Evolutionary conservation across 1,139 yeast species (phyloP).

Genomic region (Yamadazyma siamensis): DNA sequence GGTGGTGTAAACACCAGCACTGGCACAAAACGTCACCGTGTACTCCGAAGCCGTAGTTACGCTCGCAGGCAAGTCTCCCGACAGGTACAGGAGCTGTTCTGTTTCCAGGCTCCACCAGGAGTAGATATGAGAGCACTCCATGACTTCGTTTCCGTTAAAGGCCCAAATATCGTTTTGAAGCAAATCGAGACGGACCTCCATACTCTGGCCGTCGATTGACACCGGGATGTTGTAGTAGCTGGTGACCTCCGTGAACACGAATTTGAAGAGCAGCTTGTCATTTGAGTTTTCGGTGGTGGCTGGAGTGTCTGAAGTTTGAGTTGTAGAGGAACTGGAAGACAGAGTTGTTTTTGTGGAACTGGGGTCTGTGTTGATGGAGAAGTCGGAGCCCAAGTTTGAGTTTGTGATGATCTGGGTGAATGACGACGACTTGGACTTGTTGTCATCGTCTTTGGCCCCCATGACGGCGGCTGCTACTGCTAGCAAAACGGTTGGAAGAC

Average conservation of each 20-base stretch:
- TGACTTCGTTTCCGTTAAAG: constrained; percentile 22
- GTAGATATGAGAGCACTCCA: constrained; percentile 21
- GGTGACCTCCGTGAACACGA: constrained; percentile 17
- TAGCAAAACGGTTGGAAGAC: not conserved
- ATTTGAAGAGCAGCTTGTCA: constrained; percentile 18
- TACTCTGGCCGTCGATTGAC: constrained; percentile 8
- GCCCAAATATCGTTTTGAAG: constrained; percentile 39
- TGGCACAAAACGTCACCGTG: constrained; percentile 25
- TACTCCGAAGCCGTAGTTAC: constrained; percentile 19
- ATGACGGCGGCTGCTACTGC: constrained; percentile 1
- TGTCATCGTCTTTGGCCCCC: not conserved
- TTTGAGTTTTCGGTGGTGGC: constrained; percentile 15
- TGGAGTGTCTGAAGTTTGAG: constrained; percentile 9
- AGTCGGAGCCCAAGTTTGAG: constrained; percentile 13
- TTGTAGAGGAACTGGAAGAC: constrained; percentile 2
- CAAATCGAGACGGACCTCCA: constrained; percentile 28
- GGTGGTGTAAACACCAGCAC: constrained; percentile 22
- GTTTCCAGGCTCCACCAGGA: constrained; percentile 15
- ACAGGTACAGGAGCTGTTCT: not conserved
- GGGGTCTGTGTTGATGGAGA: constrained; percentile 12
- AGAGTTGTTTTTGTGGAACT: constrained; percentile 5
- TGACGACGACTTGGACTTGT: constrained; percentile 1
- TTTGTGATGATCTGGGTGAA: constrained; percentile 13
- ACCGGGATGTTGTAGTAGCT: constrained; percentile 17
- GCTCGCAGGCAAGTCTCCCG: constrained; percentile 16